Evolutionary conservation across 2,329 filamentous ascomycete species (phyloP).

Genomic region (Amylocarpus encephaloides): DNA sequence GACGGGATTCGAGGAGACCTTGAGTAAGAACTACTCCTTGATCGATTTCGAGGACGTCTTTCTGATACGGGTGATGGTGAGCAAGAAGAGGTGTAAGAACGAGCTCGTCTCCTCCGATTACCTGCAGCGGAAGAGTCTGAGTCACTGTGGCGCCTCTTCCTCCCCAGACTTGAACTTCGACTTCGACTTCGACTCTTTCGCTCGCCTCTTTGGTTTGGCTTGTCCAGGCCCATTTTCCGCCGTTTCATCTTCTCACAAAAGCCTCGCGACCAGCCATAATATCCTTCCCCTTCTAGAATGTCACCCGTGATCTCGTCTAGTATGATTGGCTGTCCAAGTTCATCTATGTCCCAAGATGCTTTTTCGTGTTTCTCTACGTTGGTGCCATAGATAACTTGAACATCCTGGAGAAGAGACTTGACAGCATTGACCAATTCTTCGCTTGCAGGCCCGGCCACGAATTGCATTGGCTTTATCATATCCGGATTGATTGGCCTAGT

Average conservation of each 20-base stretch:
- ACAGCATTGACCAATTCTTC: conserved; percentile 60
- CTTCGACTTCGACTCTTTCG: conserved; percentile 16
- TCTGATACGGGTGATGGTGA: conserved; percentile 21
- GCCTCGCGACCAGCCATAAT: conserved; percentile 78
- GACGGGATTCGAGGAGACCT: conserved; percentile 12
- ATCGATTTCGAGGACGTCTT: conserved; percentile 3
- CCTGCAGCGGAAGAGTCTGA: conserved; percentile 19
- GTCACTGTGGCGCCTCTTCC: conserved; percentile 26
- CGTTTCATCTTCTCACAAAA: conserved; percentile 80
- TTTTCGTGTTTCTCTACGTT: conserved; percentile 45
- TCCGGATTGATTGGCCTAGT: conserved; percentile 65
- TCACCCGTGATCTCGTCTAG: conserved; percentile 58
- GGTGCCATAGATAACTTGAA: conserved; percentile 57
- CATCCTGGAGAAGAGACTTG: conserved; percentile 62
- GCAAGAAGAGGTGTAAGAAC: conserved; percentile 29
- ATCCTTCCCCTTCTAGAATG: conserved; percentile 62
- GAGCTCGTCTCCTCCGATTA: conserved; percentile 20
- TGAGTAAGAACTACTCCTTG: conserved; percentile 16
- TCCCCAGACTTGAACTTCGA: conserved; percentile 24
- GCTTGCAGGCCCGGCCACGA: conserved; percentile 62
- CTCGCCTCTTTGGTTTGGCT: conserved; percentile 9
- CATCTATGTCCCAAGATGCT: conserved; percentile 58
- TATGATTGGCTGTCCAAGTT: conserved; percentile 63
- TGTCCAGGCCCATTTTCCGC: conserved; percentile 32
- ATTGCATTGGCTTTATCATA: conserved; percentile 64